Percentiles rank a stretch among this genome's conserved stretches.
Evolutionary conservation across 805 yeast species (phyloP).

Genomic region (Candida alai): DNA sequence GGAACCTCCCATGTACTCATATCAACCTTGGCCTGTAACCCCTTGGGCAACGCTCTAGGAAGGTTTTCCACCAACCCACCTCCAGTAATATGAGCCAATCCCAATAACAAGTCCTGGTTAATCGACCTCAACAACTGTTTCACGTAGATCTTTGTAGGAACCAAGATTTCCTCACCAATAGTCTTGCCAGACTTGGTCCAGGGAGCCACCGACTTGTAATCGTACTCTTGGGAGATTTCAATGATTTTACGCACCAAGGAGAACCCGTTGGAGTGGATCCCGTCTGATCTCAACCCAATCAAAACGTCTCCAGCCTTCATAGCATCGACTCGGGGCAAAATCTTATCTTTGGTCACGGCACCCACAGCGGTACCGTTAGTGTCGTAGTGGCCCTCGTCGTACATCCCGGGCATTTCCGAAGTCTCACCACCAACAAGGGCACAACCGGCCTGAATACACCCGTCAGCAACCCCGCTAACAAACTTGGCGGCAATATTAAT

Average conservation of each 20-base stretch:
- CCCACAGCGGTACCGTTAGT: constrained; percentile 99
- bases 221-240: constrained; percentile 67
- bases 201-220: constrained; percentile 77
- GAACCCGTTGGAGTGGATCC: constrained; percentile 95
- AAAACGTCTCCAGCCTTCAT: constrained; percentile 81
- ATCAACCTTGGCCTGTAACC: constrained; percentile 78
- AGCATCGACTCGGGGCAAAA: constrained; percentile 65
- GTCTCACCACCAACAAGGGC: constrained; percentile 99
- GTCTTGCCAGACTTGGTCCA: constrained; percentile 65
- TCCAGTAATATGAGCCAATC: constrained; percentile 96
- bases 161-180: constrained; percentile 80
- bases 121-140: constrained; percentile 80
- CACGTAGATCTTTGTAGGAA: constrained; percentile 93
- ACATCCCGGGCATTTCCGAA: constrained; percentile 99
- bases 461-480: constrained; percentile 93
- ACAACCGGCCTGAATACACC: constrained; percentile 92
- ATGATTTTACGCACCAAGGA: constrained; percentile 91
- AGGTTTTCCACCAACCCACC: constrained; percentile 96
- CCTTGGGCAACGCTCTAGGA: constrained; percentile 87
- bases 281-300: constrained; percentile 85
- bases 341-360: constrained; percentile 73
- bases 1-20: constrained; percentile 80
- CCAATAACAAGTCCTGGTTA: constrained; percentile 64
- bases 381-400: constrained; percentile 91
- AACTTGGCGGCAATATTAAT: constrained; percentile 79